Base-by-base conservation (phyloP, 2,329 filamentous ascomycete species). In the Fusarium sp. region DNA sequence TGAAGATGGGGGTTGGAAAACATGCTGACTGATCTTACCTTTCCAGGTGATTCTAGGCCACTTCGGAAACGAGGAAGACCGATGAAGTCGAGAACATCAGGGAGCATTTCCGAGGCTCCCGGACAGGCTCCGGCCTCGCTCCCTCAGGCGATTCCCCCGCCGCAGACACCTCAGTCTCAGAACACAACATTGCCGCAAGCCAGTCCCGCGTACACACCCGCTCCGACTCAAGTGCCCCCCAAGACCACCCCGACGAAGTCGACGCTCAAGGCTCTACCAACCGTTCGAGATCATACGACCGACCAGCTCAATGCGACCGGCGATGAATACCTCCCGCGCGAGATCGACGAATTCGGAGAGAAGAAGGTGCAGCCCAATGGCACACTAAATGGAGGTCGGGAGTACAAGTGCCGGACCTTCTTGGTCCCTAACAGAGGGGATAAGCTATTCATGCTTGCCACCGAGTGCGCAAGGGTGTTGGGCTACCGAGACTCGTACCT, bases 381-480 rank as follows among this genome's bases (percentile, higher is more conserved):
- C 45, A 92, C 95, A 79, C 91, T 95, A 24, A 88, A 93, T 31
- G 95, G 95, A 70, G 91, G 90, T 24, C 94, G 97, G 77, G 93
- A 96, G 80, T 99, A 98, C 85, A 92, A 94, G 82, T 98, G 96
- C 84, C 90, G 95, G 73, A 98, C 96, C 1, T 99, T 99, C 82
- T 91, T 94, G 75, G 95, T 99, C 5, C 95, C 96, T 20, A 92
- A 97, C 79, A 89, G 97, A 77, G 95, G 94, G 31, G 93, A 97
- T 76, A 98, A 98, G 84, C 89, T 98, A 7, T 99, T 98, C 85
- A 99, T 99, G 97, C 90, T 99, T 62, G 97, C 97, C 39, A 99
- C 97, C 18, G 97, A 99, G 84, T 98, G 97, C 81, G 97, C 97
- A 27, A 92, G 97, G 76, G 95, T 98, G 5, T 87, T 98, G 24